Evolutionary conservation across 495 filamentous ascomycete species (phyloP).

Genomic region (Entonaema liquescens): DNA sequence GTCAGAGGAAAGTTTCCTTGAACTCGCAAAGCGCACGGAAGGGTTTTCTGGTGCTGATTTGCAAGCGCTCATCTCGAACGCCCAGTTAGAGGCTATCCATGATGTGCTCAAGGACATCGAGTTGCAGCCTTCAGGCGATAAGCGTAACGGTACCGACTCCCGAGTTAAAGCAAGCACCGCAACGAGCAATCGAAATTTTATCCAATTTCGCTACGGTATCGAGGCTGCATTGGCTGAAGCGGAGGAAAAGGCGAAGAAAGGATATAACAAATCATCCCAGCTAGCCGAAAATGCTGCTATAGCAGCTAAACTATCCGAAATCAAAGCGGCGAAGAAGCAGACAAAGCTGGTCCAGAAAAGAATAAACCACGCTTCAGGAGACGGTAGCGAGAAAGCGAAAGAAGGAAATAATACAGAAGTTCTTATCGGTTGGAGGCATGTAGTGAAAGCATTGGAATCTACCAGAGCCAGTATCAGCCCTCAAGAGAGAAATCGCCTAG

Average conservation of each 20-base stretch:
- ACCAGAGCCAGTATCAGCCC: conserved; percentile 84
- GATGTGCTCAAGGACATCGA: conserved; percentile 79
- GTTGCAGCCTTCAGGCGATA: conserved; percentile 39
- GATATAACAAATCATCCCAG: conserved; percentile 55
- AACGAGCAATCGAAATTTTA: conserved; percentile 62
- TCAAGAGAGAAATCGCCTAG: conserved; percentile 75
- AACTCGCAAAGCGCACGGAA: conserved; percentile 80
- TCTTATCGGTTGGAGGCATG: conserved; percentile 85
- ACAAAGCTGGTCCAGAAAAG: conserved; percentile 62
- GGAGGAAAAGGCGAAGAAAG: conserved; percentile 47
- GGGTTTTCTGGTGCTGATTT: conserved; percentile 96
- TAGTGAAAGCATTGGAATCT: conserved; percentile 75
- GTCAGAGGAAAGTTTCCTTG: conserved; percentile 59
- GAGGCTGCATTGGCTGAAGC: conserved; percentile 58
- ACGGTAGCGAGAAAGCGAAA: conserved; percentile 48
- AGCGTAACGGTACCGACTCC: conserved; percentile 30
- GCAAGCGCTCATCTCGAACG: conserved; percentile 94
- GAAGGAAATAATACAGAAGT: conserved; percentile 65
- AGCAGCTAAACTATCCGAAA: conserved; percentile 74
- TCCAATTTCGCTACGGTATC: conserved; percentile 83
- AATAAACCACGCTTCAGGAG: conserved; percentile 40
- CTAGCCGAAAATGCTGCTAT: conserved; percentile 76
- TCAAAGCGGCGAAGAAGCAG: conserved; percentile 72
- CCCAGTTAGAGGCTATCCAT: conserved; percentile 95
- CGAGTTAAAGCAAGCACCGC: conserved; percentile 49